Evolutionary conservation across 768 basidiomycete genomes (phyloP), one percentile per base, ranked within the genome.

Genomic region (Podaxis pistillaris): DNA sequence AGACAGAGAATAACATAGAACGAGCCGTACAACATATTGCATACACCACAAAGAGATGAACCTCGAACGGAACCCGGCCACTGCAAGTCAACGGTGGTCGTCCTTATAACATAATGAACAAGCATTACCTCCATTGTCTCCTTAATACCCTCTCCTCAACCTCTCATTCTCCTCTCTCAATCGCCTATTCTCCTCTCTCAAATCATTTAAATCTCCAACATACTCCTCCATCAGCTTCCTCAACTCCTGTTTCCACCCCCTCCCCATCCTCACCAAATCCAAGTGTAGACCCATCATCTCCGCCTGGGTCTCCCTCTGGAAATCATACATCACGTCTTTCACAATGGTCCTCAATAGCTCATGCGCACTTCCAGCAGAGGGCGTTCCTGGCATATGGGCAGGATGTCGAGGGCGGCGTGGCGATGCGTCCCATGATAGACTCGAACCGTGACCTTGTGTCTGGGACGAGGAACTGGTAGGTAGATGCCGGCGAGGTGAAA

Each of bases 231-330:
- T 84, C 67, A 84, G 68, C 46, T 77, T 78, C 58, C 85, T 77
- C 69, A 91, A 74, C 71, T 91, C 89, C 55, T 72, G 78, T 72
- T 84, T 84, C 88, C 87, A 89, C 26, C 81, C 81, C 37, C 87
- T 74, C 1, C 89, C 88, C 86, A 91, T 86, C 60, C 83, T 79
- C 38, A 93, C 76, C 61, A 91, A 68, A 68, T 93, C 90, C 64
- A 93, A 68, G 72, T 93, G 91, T 60, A 92, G 74, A 1, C 88
- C 89, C 70, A 83, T 81, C 81, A 91, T 84, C 78, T 91, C 87
- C n/a, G 83, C 78, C 68, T 83, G 81, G 24, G 84, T 86, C 71
- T 91, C 89, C 65, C 80, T 78, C 70, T 86, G 87, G 68, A 84
- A 88, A 65, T 92, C 90, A 65, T 80, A 83, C 85, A 92, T 85